Evolutionary conservation across 2,329 filamentous ascomycete genomes (phyloP), one percentile per base, ranked within the genome.

Genomic region (Ceratocystis ficicola): DNA sequence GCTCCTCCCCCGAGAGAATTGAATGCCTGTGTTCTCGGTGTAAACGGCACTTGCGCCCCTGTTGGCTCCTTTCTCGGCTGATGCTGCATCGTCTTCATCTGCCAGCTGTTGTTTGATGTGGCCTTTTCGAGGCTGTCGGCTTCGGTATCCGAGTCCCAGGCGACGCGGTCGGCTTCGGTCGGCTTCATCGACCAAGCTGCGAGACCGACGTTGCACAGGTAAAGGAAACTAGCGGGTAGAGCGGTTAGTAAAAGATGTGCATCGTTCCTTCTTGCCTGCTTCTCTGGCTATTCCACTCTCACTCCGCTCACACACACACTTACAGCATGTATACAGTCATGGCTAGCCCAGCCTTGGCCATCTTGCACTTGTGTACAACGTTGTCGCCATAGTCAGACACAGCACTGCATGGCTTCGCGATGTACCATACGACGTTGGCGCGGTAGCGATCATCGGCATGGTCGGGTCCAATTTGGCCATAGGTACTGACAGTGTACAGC

Each of bases 381-480:
- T 75, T 75, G 64, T 75, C 77, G 36, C 66, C 66, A 46, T 68
- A 66, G 12, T 28, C 60, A 8, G 44, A 32, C 17, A 68, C 66
- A 1, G 36, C 66, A 55, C 64, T 66, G 76, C 89, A 93, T 68
- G 82, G 83, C 73, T 87, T 84, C 65, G 82, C 81, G 70, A 92
- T 83, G 73, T 91, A 92, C 89, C 89, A 93, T 5, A 87, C 81
- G 30, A 83, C 79, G 30, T 79, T 78, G 71, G 85, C 85, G 4
- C 81, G 81, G 71, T 85, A 81, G 55, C 78, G 74, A 5, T 82
- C 75, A 74, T 93, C 88, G 69, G 82, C 83, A 72, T 86, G 83
- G 75, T 93, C 89, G 36, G 87, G 86, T 10, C 86, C 85, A 65
- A 87, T 84, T 74, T 92, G 88, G 62, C 86, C 85, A 73, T 86